A percentile compares a stretch with the other conserved stretches of the same genome.
Conservation (phyloP, 768 basidiomycete species). For the Termitomyces heimii region DNA sequence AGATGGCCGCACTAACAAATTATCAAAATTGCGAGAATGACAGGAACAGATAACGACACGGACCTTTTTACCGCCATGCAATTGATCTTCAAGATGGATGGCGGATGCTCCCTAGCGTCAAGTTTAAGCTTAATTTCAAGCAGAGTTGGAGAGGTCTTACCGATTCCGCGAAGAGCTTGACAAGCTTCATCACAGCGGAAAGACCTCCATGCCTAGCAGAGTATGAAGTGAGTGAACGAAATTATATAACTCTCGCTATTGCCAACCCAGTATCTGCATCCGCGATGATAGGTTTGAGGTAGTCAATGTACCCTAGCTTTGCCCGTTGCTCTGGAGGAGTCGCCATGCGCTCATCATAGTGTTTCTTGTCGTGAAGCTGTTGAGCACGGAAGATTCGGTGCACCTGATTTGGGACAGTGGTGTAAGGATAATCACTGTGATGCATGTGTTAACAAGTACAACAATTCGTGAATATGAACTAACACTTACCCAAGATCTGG, state of each 20-base stretch:
- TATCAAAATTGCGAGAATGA: background rate
- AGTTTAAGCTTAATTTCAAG: background rate
- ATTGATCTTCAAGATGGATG: constrained; percentile 91
- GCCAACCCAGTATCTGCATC: constrained; percentile 90
- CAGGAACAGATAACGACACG: background rate
- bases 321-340: constrained; percentile 56
- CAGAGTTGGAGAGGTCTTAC: constrained; percentile 25
- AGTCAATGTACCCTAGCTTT: constrained; percentile 78
- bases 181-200: constrained; percentile 93
- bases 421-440: constrained; percentile 87
- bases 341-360: constrained; percentile 80
- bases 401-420: constrained; percentile 94
- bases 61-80: constrained; percentile 91
- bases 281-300: constrained; percentile 88
- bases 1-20: constrained; percentile 70
- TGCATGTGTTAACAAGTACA: background rate
- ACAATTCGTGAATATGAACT: constrained; percentile 5
- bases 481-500: constrained; percentile 80
- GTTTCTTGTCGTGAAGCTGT: constrained; percentile 88
- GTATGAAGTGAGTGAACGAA: constrained; percentile 3
- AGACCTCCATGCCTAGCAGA: constrained; percentile 75
- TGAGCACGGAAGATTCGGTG: constrained; percentile 89
- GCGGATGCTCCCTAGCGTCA: constrained; percentile 67
- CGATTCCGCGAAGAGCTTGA: constrained; percentile 92
- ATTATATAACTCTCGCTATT: background rate